phyloP scores from a whole-genome alignment of 164 flowering plant species.

The Amborella trichopoda region DNA sequence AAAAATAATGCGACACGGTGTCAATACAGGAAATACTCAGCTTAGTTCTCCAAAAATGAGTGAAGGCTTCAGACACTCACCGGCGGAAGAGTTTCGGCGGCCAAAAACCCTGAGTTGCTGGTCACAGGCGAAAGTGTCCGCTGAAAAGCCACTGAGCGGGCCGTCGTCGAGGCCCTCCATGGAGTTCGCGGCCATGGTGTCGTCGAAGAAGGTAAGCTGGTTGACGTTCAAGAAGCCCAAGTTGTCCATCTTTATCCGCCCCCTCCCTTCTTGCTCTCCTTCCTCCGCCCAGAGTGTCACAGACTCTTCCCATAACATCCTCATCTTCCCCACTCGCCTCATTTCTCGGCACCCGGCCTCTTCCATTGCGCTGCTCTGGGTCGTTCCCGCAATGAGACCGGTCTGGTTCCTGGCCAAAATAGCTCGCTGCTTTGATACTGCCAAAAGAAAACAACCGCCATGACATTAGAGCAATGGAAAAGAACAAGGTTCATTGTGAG shows the following conservation, averaged over 20 bases:
- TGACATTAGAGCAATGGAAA: too few relatives aligned
- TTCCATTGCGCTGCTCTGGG: slow-evolving; percentile 16
- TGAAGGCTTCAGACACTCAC: too few relatives aligned
- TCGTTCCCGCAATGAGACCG: too few relatives aligned
- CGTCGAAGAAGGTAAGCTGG: slow-evolving; percentile 55
- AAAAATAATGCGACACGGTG: too few relatives aligned
- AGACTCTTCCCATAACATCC: slow-evolving; percentile 75
- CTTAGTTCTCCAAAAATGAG: too few relatives aligned
- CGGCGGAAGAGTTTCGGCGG: slow-evolving; percentile 34
- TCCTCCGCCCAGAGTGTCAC: slow-evolving; percentile 65
- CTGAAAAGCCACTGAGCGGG: slow-evolving; percentile 50
- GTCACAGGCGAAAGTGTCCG: slow-evolving; percentile 49
- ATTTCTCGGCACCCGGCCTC: slow-evolving; percentile 21
- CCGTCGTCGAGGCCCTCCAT: slow-evolving; percentile 63
- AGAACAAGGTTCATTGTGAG: too few relatives aligned
- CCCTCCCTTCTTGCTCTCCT: slow-evolving; percentile 22
- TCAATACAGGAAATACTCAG: too few relatives aligned
- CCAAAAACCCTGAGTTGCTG: slow-evolving; percentile 71
- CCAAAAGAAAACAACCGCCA: too few relatives aligned
- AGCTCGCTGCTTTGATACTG: not conserved
- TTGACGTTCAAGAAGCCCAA: slow-evolving; percentile 54
- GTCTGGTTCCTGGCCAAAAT: slow-evolving; percentile 21
- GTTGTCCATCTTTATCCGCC: slow-evolving; percentile 43
- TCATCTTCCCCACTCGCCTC: slow-evolving; percentile 47
- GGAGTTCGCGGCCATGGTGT: slow-evolving; percentile 47